Conservation (phyloP, 352 stramenopile genomes). For the Phytophthora pluvialis region DNA sequence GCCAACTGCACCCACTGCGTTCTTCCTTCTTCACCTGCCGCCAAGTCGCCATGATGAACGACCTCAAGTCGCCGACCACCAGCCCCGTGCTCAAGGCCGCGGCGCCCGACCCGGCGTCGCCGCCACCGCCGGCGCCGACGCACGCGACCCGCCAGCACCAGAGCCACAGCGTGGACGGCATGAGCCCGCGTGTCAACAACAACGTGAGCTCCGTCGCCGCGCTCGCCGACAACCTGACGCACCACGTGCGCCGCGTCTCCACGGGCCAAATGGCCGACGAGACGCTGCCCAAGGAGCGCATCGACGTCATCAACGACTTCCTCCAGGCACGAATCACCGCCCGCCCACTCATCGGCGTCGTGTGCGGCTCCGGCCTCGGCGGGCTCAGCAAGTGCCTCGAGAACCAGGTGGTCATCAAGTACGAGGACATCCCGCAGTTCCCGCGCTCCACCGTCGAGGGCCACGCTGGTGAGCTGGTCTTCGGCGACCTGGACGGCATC, state of each 20-base stretch:
- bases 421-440: slow-evolving; percentile 84
- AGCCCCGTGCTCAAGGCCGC: slow-evolving; percentile 6
- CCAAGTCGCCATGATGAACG: slow-evolving; percentile 2
- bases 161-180: slow-evolving; percentile 42
- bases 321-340: slow-evolving; percentile 8
- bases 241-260: slow-evolving; percentile 39
- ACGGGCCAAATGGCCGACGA: slow-evolving; percentile 69
- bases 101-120: background rate
- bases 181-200: background rate
- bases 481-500: slow-evolving; percentile 82
- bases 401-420: slow-evolving; percentile 87
- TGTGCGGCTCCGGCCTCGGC: slow-evolving; percentile 83
- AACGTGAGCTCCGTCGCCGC: slow-evolving; percentile 5
- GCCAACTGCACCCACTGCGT: background rate
- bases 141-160: slow-evolving; percentile 27
- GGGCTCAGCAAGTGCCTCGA: slow-evolving; percentile 88
- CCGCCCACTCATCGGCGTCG: slow-evolving; percentile 67
- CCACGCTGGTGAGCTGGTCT: slow-evolving; percentile 94
- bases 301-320: slow-evolving; percentile 22
- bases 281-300: slow-evolving; percentile 19
- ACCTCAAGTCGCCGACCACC: slow-evolving; percentile 3
- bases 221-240: slow-evolving; percentile 2
- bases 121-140: background rate
- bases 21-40: background rate
- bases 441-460: slow-evolving; percentile 90